Percentiles rank a stretch among this genome's conserved stretches.
Evolutionary conservation across 345 rosid species (phyloP).

Genomic region (Hypericum androsaemum): DNA sequence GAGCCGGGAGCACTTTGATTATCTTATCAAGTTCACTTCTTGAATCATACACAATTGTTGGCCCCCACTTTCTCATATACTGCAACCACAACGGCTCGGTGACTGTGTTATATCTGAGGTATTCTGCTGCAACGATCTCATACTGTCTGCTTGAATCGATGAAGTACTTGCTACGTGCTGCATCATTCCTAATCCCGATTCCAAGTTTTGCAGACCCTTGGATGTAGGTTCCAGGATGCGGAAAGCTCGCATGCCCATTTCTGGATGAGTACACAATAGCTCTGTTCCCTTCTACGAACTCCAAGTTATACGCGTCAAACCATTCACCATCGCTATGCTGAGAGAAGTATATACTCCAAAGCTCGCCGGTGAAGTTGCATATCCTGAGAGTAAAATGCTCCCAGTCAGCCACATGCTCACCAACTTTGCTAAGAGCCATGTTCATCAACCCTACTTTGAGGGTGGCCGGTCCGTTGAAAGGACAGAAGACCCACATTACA

Average conservation of each 20-base stretch:
- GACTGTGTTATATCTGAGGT: conserved; percentile 42
- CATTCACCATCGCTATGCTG: conserved; percentile 89
- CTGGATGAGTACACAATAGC: conserved; percentile 57
- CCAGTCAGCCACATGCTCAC: conserved; percentile 93
- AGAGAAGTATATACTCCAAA: conserved; percentile 69
- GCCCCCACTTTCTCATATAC: conserved; percentile 90
- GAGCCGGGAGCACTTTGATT: conserved; percentile 34
- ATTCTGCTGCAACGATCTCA: conserved; percentile 65
- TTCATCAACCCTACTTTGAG: conserved; percentile 47
- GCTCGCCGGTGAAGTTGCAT: conserved; percentile 71
- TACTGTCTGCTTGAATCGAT: conserved; percentile 56
- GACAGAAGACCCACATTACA: conserved; percentile 82
- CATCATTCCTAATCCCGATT: conserved; percentile 69
- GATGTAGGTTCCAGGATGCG: conserved; percentile 55
- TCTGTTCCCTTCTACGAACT: conserved; percentile 50
- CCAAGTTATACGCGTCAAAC: conserved; percentile 61
- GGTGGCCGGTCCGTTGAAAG: conserved; percentile 84
- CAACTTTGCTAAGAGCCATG: conserved; percentile 42
- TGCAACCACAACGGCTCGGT: conserved; percentile 67
- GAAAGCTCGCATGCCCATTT: conserved; percentile 75
- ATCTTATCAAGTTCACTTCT: conserved; percentile 46
- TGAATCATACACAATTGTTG: conserved; percentile 47
- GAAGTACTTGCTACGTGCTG: conserved; percentile 29
- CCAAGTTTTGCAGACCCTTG: conserved; percentile 59
- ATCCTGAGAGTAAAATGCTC: conserved; percentile 86